These are phyloP conservation scores for Rickenella mellea DNA, from an alignment of 768 basidiomycete species.

Conservation along the genomic window DNA sequence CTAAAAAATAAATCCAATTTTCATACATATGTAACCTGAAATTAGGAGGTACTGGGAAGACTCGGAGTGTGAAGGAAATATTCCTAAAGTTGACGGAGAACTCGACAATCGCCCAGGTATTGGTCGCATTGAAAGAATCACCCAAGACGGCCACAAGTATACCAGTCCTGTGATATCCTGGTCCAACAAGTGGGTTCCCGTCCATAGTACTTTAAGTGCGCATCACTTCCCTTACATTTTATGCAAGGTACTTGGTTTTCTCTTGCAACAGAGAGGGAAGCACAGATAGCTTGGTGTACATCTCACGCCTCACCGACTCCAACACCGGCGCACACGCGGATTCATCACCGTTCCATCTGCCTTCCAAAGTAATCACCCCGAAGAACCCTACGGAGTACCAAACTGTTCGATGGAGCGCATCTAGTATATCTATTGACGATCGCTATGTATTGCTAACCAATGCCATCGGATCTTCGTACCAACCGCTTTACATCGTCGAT, in stretches of 20 bases:
- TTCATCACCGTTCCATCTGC: conserved; percentile 20
- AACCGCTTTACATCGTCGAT: conserved; percentile 22
- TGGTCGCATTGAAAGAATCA: conserved; percentile 32
- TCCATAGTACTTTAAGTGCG: no score
- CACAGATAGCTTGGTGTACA: conserved; percentile 27
- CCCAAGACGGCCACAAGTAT: conserved; percentile 28
- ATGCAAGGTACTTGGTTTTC: conserved; percentile 25
- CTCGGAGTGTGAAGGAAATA: conserved; percentile 10
- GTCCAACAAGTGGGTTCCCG: conserved; percentile 24
- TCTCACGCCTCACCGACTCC: conserved; percentile 21
- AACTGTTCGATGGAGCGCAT: conserved; percentile 16
- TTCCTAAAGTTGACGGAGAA: conserved; percentile 28
- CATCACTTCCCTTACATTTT: no score
- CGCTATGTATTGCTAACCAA: conserved; percentile 25
- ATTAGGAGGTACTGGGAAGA: conserved; percentile 36
- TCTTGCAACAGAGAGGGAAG: conserved; percentile 32
- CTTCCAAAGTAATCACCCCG: conserved; percentile 25
- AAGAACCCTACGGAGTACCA: conserved; percentile 19
- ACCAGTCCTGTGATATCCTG: conserved; percentile 18
- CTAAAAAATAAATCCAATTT: no score
- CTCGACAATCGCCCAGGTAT: conserved; percentile 28
- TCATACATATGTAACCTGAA: background rate
- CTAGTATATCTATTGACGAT: conserved; percentile 29
- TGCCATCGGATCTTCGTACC: conserved; percentile 17
- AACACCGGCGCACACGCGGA: conserved; percentile 20